Evolutionary conservation across 169 alveolate genomes (phyloP), one percentile per base, ranked within the genome.

Genomic region (Miamiensis avidus): DNA sequence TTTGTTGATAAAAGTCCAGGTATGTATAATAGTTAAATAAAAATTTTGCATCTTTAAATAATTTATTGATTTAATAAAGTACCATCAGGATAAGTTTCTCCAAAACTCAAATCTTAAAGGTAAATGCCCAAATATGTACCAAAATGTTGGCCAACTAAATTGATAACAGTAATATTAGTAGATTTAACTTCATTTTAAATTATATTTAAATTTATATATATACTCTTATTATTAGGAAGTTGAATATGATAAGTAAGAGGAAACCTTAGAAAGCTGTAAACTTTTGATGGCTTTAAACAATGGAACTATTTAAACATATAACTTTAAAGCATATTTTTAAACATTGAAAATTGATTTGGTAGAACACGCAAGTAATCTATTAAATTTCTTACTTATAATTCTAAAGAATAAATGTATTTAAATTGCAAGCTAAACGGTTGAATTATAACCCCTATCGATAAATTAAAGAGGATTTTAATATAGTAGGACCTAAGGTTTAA

Each of bases 381-480:
- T 49, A 49, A 11, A 49, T 49, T 11, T 49, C 4, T 11, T 49
- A 20, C 20, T 49, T 49, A 11, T 20, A 11, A 49, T 49, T 49
- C 20, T 49, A 11, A 49, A 49, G 20, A 49, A 11, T 49, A 49
- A 49, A 49, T 49, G 4, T 49, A 11, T 11, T 20, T 49, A 11
- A 11, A 49, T 11, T 49, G 4, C 4, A n/a, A n/a, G 64, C 27
- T 15, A 29, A 49, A 65, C 34, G 84, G 31, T 25, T 64, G 28
- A 79, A 79, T 29, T 79, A 79, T 29, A 79, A 79, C 30, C 84
- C 84, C 0, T 72, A 34, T 28, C 25, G 84, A 32, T 29, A 27
- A n/a, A 49, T 34, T 11, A 64, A 27, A 32, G 74, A 79, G 29
- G 76, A 79, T 79, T 79, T 79, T 79, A n/a, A 31, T 25, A 32